Base-by-base conservation (phyloP, 2,329 filamentous ascomycete species). In the Hortaea werneckii region DNA sequence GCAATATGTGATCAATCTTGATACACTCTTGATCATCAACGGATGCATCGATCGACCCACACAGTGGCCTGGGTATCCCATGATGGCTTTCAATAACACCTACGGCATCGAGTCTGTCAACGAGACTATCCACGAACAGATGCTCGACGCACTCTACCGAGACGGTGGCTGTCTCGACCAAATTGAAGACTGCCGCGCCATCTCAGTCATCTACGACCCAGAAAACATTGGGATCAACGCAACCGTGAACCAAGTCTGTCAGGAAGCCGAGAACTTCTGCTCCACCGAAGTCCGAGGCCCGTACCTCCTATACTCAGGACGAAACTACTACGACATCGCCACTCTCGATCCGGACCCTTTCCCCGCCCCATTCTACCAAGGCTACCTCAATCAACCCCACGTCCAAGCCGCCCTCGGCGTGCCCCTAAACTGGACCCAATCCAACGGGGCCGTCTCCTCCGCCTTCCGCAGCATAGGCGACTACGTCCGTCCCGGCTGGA, bases 401-500 rank as follows among this genome's bases (percentile, higher is more conserved):
- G 74, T 81, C 1, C 77, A 81, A 53, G 56, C 62, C 1, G 75
- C 73, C 0, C 67, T 83, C 1, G 79, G 79, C 2, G 73, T 78
- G 4, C 2, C 74, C 72, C 0, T 81, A 13, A 82, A 82, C 59
- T 81, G 71, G 65, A 76, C 76, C 1, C 28, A 41, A 7, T 37
- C 29, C 32, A 41, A 29, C 7, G 34, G 29, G 10, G 20, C 27
- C 4, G 42, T 48, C 29, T 34, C 34, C 4, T 5, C 9, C 37
- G 46, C 27, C 6, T 48, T 48, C 27, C 11, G 11, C 8, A 7
- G 5, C 7, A 45, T 42, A 12, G 49, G 75, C 35, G 82, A 85
- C 60, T 79, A 78, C 51, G 75, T 80, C 43, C 82, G 80, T 56
- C 75, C 76, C 11, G 77, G 77, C 52, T 75, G 80, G 55, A 67